Evolutionary conservation across 139 green algal genomes (phyloP), one percentile per base, ranked within the genome.

Genomic region (Picochlorum sp.): DNA sequence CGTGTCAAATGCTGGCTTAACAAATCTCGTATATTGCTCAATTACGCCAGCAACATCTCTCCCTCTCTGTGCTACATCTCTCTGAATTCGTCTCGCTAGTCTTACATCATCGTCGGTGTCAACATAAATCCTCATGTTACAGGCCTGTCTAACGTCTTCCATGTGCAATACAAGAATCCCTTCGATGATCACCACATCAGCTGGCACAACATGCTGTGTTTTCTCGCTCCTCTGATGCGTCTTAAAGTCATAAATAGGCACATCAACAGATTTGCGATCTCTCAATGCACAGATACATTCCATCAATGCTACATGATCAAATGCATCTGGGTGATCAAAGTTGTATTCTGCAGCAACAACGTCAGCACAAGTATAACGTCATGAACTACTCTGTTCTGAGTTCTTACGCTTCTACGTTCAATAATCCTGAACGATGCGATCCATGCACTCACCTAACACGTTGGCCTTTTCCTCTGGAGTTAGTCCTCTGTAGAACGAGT

Each of bases 101-200:
- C 89, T 79, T 50, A 97, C 82, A 57, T 97, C 91, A 63, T 96
- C 91, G 57, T 97, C 92, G 16, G 83, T 89, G 64, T 81, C 73
- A 31, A 89, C 76, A 64, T 73, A 86, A 25, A 86, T 65, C 75
- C 94, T 95, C 91, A 97, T 96, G 75, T 96, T 92, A 40, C 93
- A 79, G 75, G 87, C 56, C 4, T 69, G 52, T 6, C 87, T 71
- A 9, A 97, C 58, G 26, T 80, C 65, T 53, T 77, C 59, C 65
- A 94, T 89, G 65, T 89, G 76, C 51, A 96, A 75, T 54, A 96
- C 84, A 57, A 98, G 69, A 65, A 97, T 97, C 63, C 91, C 90
- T 68, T 98, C 91, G 1, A 98, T 73, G 56, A 98, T 91, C 31
- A 97, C 78, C 39, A 98, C 90, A 50, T 97, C 86, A 20, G 85